These are phyloP conservation scores for Streptanthus diversifolius DNA, from an alignment of 345 rosid species.

Conservation along the genomic window DNA sequence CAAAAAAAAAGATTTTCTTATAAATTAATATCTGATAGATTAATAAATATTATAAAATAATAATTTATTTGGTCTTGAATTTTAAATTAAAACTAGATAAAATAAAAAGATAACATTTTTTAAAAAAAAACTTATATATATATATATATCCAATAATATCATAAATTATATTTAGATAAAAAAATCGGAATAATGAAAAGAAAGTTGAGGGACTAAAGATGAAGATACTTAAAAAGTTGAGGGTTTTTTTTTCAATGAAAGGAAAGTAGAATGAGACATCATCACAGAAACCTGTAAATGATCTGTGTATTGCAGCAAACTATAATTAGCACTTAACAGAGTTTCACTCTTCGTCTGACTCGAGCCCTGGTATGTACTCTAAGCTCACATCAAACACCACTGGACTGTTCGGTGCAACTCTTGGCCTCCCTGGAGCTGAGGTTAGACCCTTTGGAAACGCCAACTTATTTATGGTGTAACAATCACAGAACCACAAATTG, in stretches of 20 bases:
- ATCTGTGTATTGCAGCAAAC: not conserved
- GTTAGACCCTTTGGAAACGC: constrained; percentile 87
- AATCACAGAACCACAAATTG: not conserved
- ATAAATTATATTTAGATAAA: too few species aligned
- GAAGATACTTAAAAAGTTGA: not conserved
- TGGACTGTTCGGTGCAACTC: constrained; percentile 89
- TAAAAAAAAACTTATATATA: too few species aligned
- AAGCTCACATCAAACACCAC: constrained; percentile 86
- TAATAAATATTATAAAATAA: too few species aligned
- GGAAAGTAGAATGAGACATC: not conserved
- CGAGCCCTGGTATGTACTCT: constrained; percentile 91
- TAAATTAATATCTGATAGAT: too few species aligned
- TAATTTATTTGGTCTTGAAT: too few species aligned
- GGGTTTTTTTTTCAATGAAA: not conserved
- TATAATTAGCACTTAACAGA: not conserved
- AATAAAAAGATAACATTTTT: too few species aligned
- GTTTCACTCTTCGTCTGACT: constrained; percentile 51
- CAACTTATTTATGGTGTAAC: constrained; percentile 41
- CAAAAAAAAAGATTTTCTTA: too few species aligned
- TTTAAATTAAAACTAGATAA: too few species aligned
- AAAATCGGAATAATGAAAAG: not conserved
- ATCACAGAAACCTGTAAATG: not conserved
- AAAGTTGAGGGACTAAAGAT: not conserved
- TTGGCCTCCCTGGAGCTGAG: constrained; percentile 96
- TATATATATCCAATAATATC: too few species aligned